Base-by-base conservation (phyloP, 495 filamentous ascomycete species). In the Daldinia concentrica region DNA sequence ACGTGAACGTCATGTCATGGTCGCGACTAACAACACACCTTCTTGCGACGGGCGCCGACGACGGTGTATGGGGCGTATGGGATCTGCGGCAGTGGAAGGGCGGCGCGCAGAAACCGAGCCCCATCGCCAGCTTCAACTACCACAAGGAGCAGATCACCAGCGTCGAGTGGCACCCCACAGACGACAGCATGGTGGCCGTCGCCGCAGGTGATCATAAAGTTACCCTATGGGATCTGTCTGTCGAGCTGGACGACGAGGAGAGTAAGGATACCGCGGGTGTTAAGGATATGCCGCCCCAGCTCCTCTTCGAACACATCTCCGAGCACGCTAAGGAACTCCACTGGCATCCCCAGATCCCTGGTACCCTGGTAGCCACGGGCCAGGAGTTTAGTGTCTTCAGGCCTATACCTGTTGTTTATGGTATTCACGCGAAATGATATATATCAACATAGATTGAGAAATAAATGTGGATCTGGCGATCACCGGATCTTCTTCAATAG, bases 1-100 rank as follows among this genome's bases (percentile, higher is more conserved):
- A 99, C 69, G 93, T 98, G 66, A 99, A 99, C 74, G 95, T 99
- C 32, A 91, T 98, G 82, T 94, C 90, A 64, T 99, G 95, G 95
- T 95, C 92, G 27, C 86, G 87, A 41, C 88, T 92, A 76, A 96
- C 93, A 1, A 88, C 89, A 19, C 92, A 98, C 77, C 88, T 99
- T 6, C 88, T 99, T 11, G 94, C 95, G 0, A 94, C 94, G 3
- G 95, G 95, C 26, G 93, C 92, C 30, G 95, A 99, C 73, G 94
- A 98, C 76, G 95, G 95, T 6, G 89, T 90, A 32, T 98, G 94
- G 93, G 93, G 88, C 0, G 94, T 98, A 12, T 99, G 95, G 95
- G 95, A 99, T 79, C 80, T 99, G 72, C 87, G 95, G 64, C 91
- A 95, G 73, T 98, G 95, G 91, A 97, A 97, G 81, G 76, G 77